Evolutionary conservation across 2,329 filamentous ascomycete genomes (phyloP), one percentile per base, ranked within the genome.

Genomic region (Pseudocercospora pini-densiflorae): DNA sequence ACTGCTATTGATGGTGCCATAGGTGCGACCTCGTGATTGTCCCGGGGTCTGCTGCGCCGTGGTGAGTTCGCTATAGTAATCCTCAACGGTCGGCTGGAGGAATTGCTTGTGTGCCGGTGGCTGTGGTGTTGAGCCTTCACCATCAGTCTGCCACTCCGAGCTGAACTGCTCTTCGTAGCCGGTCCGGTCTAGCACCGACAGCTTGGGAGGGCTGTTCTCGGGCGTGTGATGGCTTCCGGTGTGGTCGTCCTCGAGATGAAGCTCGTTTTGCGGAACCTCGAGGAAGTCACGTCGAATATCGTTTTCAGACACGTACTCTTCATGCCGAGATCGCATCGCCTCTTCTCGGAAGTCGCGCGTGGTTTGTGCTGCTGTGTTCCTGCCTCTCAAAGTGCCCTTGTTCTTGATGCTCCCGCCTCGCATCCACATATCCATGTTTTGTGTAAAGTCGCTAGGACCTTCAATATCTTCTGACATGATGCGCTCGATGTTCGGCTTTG

Each of bases 401-500:
- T 49, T 57, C 14, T 31, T 59, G 59, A 51, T 29, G 33, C 31
- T 43, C 10, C 19, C 29, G 8, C 55, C 31, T 58, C 31, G 55
- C 65, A 67, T 77, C 72, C 73, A 79, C 62, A 72, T 70, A 29
- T 72, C 74, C 72, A 79, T 74, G 69, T 79, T 77, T 45, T 76
- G 68, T 7, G 77, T 79, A 53, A 79, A 79, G 68, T 79, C 77
- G 64, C 73, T 77, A 1, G 77, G 77, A 7, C 77, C 77, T 53
- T 79, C 77, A 49, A 79, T 79, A 54, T 79, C 77, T 62, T 78
- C 76, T 60, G 75, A 78, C 43, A 70, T 64, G 21, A 79, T 68
- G 24, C 66, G 71, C 62, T 76, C 74, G 24, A 74, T 65, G 10
- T 73, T 64, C 23, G 59, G 74, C 55, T 72, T 68, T 1, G 71